Conservation (phyloP, 2,329 filamentous ascomycete species). For the Aspergillus nomiae region DNA sequence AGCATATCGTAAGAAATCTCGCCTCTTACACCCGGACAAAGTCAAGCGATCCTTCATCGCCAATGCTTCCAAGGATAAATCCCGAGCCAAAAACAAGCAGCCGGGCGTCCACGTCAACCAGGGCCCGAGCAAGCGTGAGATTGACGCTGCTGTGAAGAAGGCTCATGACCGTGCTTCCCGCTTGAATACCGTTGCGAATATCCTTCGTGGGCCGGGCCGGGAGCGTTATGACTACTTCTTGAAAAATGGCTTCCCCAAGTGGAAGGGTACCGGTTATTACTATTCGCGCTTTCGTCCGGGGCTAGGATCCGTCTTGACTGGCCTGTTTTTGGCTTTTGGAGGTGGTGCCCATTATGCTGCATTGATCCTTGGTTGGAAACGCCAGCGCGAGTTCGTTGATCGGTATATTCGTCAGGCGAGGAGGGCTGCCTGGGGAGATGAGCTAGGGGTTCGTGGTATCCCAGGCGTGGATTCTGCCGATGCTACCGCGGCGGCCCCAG, state of each 20-base stretch:
- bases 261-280: constrained; percentile 98
- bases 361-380: constrained; percentile 82
- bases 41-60: constrained; percentile 80
- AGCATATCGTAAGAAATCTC: constrained; percentile 86
- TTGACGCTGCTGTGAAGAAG: constrained; percentile 75
- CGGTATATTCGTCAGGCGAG: constrained; percentile 89
- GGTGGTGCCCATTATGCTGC: constrained; percentile 86
- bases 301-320: constrained; percentile 77
- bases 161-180: constrained; percentile 83
- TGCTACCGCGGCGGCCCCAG: constrained; percentile 41
- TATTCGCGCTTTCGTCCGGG: constrained; percentile 92
- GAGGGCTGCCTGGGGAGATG: constrained; percentile 86
- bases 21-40: constrained; percentile 90
- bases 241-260: constrained; percentile 86
- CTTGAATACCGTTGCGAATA: constrained; percentile 79
- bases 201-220: constrained; percentile 77
- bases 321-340: constrained; percentile 79
- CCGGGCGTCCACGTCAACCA: constrained; percentile 68
- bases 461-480: constrained; percentile 61
- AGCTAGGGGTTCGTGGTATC: constrained; percentile 65
- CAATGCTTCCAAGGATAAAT: constrained; percentile 61
- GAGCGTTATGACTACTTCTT: constrained; percentile 96
- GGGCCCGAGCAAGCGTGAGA: constrained; percentile 70
- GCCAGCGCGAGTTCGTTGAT: constrained; percentile 87
- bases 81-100: constrained; percentile 56